Evolutionary conservation across 2,329 filamentous ascomycete genomes (phyloP).

Genomic region (Hymenoscyphus fraxineus): DNA sequence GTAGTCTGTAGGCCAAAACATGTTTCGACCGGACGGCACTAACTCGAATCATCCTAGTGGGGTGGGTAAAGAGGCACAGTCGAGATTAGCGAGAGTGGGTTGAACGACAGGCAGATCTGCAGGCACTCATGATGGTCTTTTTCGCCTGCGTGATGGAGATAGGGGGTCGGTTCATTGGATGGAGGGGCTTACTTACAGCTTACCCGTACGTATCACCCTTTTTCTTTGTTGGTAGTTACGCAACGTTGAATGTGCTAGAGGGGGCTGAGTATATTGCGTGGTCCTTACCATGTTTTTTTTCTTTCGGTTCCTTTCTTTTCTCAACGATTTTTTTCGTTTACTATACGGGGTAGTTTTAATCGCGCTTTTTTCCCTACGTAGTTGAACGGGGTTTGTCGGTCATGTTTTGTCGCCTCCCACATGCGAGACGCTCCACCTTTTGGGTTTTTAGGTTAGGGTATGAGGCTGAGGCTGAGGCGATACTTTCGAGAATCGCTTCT

Average conservation of each 20-base stretch:
- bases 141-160: background rate
- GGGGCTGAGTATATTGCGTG: constrained; percentile 8
- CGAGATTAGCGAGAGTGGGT: constrained; percentile 9
- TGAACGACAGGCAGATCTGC: constrained; percentile 8
- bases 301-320: background rate
- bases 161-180: constrained; percentile 1
- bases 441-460: background rate
- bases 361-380: too few relatives aligned
- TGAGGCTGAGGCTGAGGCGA: constrained; percentile 1
- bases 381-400: background rate
- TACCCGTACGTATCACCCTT: background rate
- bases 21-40: constrained; percentile 3
- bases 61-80: background rate
- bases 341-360: background rate
- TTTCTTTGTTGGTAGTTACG: background rate
- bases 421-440: background rate
- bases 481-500: background rate
- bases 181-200: background rate
- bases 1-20: background rate
- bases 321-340: background rate
- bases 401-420: constrained; percentile 1
- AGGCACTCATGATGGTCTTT: background rate
- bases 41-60: background rate
- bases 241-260: constrained; percentile 1
- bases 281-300: background rate